Base-by-base conservation (phyloP, 768 basidiomycete genomes). In the Amanita polypyramis region DNA sequence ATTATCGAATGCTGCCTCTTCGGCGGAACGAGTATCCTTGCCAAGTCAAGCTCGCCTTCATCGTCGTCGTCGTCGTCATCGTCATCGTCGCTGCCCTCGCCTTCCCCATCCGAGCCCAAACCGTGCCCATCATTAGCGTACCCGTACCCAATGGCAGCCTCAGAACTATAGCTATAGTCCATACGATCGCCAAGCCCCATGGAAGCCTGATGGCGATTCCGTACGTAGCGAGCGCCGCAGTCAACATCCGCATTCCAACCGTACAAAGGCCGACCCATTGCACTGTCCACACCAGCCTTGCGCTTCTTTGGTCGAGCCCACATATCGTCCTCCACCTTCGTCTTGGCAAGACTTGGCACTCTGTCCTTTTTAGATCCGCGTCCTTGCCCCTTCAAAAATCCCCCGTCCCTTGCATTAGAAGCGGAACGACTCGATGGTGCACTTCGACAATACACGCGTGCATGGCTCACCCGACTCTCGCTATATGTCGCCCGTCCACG, bases 1-100 rank as follows among this genome's bases (percentile, higher is more conserved):
- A 70, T 75, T 52, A 87, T 86, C 14, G 84, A 85, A 51, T 79
- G 73, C 57, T 88, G 85, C 21, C 85, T 70, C 59, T 79, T 83
- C 15, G 85, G 73, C 6, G 77, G 82, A 21, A 83, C 76, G 30
- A 88, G 75, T 47, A 87, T 70, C 21, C 73, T 72, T 12, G 82
- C 79, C 34, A 87, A 68, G 56, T 79, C 74, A 39, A 85, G 65
- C 56, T 85, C 85, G 12, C 69, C 67, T 5, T 69, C 69, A 5
- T 66, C 68, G 5, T 70, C 70, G 6, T 69, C 67, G 34, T 75
- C 76, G 4, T 72, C 72, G 2, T 68, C 60, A 10, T 62, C 66
- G 17, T 54, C 50, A 29, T 51, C 52, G 32, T 56, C 59, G 40
- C 44, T 45, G 32, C 56, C 58, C 11, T 60, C 53, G 14, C 57